Conservation (phyloP, 2,329 filamentous ascomycete species). For the Microdochium paspali region DNA sequence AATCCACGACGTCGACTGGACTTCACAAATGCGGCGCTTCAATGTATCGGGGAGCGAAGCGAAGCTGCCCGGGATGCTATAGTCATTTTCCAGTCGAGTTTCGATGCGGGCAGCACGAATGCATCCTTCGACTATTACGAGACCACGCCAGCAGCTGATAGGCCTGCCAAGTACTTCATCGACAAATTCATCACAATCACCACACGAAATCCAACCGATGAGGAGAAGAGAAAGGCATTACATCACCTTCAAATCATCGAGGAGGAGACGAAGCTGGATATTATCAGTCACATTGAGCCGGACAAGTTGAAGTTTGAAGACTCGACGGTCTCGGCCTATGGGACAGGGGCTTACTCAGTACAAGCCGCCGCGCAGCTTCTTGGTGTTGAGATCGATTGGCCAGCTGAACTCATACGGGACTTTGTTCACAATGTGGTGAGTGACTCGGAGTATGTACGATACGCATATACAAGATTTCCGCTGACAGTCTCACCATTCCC, state of each 20-base stretch:
- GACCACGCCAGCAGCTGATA: slow-evolving; percentile 3
- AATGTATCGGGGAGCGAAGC: slow-evolving; percentile 12
- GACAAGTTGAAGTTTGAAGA: not conserved
- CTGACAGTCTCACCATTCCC: not conserved
- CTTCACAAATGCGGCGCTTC: slow-evolving; percentile 15
- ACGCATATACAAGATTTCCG: not conserved
- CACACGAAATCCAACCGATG: slow-evolving; percentile 3
- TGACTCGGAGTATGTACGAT: not conserved
- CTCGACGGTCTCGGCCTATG: slow-evolving; percentile 4
- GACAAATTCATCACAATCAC: slow-evolving; percentile 7
- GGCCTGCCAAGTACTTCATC: slow-evolving; percentile 9
- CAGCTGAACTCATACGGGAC: slow-evolving; percentile 16
- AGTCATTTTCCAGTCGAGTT: slow-evolving; percentile 15
- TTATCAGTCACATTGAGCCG: slow-evolving; percentile 9
- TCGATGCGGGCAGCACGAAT: slow-evolving; percentile 12
- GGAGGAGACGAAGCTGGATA: slow-evolving; percentile 10
- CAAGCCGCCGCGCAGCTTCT: slow-evolving; percentile 12
- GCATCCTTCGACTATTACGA: slow-evolving; percentile 15
- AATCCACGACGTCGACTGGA: slow-evolving; percentile 12
- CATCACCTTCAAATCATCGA: slow-evolving; percentile 15
- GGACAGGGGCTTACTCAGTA: slow-evolving; percentile 11
- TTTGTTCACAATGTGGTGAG: slow-evolving; percentile 14
- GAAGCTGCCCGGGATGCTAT: slow-evolving; percentile 14
- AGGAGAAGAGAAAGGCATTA: slow-evolving; percentile 6
- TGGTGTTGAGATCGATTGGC: slow-evolving; percentile 12